Conservation (phyloP, 495 filamentous ascomycete species). For the Penicillium diatomitis region DNA sequence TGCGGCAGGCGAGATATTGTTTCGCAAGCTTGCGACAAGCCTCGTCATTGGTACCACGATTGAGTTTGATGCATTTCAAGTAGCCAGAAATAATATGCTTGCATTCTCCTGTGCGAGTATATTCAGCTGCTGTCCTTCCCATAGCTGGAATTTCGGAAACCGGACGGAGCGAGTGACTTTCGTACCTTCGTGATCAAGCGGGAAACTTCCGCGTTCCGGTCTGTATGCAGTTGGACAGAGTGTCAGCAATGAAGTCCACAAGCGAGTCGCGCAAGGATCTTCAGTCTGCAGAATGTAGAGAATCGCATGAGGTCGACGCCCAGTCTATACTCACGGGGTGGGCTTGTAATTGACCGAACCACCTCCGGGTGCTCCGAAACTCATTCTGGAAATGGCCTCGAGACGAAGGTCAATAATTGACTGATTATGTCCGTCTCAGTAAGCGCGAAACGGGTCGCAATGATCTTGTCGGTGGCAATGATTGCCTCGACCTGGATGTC, state of each 20-base stretch:
- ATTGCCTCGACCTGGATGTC: not conserved
- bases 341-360: slow-evolving; percentile 62
- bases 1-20: slow-evolving; percentile 79
- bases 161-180: not conserved
- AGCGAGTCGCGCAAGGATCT: not conserved
- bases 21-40: slow-evolving; percentile 81
- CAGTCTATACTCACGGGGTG: slow-evolving; percentile 52
- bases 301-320: not conserved
- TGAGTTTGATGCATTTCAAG: slow-evolving; percentile 71
- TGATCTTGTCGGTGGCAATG: too few species aligned
- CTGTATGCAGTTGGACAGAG: slow-evolving; percentile 28
- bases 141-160: not conserved
- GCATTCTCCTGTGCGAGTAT: slow-evolving; percentile 72
- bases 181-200: slow-evolving; percentile 86
- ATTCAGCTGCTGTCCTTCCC: not conserved
- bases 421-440: too few species aligned
- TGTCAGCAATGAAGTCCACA: not conserved
- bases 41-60: slow-evolving; percentile 72
- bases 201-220: slow-evolving; percentile 92
- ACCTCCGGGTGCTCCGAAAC: slow-evolving; percentile 73
- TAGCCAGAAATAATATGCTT: slow-evolving; percentile 78
- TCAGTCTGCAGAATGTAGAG: too few species aligned
- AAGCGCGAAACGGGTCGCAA: too few species aligned
- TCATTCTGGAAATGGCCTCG: slow-evolving; percentile 23
- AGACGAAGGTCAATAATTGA: too few species aligned